Evolutionary conservation across 129 eudicot genomes (phyloP), one percentile per base, ranked within the genome.

Genomic region (Apium graveolens): DNA sequence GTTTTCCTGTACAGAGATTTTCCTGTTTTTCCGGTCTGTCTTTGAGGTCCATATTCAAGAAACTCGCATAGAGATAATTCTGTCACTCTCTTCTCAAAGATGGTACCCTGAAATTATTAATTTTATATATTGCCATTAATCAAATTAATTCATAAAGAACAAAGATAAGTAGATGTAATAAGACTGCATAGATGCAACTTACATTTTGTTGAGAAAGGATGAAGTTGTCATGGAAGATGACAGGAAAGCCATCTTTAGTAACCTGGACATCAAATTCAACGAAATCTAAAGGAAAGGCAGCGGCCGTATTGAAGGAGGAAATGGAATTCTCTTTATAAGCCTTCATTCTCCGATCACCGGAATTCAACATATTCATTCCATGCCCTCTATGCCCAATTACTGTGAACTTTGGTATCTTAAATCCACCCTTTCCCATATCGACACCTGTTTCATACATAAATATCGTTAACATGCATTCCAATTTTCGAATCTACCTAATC

Each of bases 241-340:
- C 75, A 12, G 98, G 90, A 76, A 87, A 88, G 55, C 82, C 95
- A 86, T 93, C 98, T 74, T 44, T 74, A 13, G 77, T 74, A 20
- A 74, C 98, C 96, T 94, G 98, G 88, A 94, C 98, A 79, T 94
- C 98, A 80, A 94, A 94, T 83, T 94, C 97, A 70, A 94, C 79
- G 82, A 70, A 94, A 80, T 94, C 96, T 29, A 94, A 31, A 24
- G 91, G 83, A 82, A 70, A 85, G 5, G 82, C 76, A 0, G 88
- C 90, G 69, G 97, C 98, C 17, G 86, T 81, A 55, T 94, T 94
- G 84, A 94, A 94, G 1, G 98, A 94, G 7, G 87, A 84, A 57
- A 94, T 82, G 8, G 98, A 82, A 75, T 94, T 94, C 78, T 94
- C 98, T 41, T 90, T 94, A 12, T 81, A 35, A 39, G 90, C 92